A percentile compares a stretch with the other conserved stretches of the same genome.
phyloP scores from a whole-genome alignment of 2,329 filamentous ascomycete species.

The Ophiostoma piceae region DNA sequence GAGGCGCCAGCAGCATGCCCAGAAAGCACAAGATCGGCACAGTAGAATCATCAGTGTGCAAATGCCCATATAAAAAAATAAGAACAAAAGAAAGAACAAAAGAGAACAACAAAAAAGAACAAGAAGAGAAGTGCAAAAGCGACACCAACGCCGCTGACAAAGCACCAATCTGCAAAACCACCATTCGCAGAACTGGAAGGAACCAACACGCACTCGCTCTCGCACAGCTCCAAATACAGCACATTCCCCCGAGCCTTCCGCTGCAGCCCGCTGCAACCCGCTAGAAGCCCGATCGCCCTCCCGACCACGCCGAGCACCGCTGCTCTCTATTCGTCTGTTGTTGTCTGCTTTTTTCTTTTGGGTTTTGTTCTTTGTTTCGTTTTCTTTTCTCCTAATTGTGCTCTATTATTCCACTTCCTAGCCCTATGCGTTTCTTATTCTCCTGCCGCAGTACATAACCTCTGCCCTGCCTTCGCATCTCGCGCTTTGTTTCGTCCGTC shows the following conservation, averaged over 20 bases:
- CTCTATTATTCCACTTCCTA: background rate
- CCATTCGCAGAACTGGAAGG: background rate
- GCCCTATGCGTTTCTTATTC: conserved; percentile 7
- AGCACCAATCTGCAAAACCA: background rate
- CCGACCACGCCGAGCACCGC: conserved; percentile 19
- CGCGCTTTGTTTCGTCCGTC: background rate
- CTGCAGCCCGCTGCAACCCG: conserved; percentile 16
- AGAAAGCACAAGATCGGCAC: background rate
- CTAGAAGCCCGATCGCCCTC: background rate
- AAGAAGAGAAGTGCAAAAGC: background rate
- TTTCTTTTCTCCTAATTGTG: background rate
- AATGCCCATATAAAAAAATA: background rate
- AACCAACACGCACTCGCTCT: background rate
- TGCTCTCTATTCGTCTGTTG: background rate
- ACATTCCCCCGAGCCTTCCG: conserved; percentile 20
- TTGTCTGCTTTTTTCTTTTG: background rate
- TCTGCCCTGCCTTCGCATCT: background rate
- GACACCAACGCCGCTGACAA: background rate
- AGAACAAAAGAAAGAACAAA: background rate
- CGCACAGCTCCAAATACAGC: background rate
- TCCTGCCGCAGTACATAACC: background rate
- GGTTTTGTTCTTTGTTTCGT: background rate
- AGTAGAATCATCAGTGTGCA: no score
- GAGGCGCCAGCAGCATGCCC: background rate
- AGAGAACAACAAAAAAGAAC: background rate